Evolutionary conservation across 2,329 filamentous ascomycete species (phyloP), one percentile per base, ranked within the genome.

Genomic region (Xylariales sp.): DNA sequence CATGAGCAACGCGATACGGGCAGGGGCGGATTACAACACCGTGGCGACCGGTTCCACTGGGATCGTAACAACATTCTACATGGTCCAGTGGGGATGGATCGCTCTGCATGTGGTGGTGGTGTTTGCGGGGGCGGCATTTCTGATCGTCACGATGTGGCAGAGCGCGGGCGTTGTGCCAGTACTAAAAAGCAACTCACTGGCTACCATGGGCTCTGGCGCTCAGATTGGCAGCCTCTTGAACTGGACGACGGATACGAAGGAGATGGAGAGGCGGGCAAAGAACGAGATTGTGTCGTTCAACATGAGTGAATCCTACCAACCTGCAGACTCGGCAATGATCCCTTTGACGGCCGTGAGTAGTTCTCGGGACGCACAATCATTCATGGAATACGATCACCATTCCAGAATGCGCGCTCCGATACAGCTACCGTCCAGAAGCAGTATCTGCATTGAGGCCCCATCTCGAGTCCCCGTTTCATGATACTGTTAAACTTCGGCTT

Each of bases 1-100:
- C 20, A 39, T 33, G 30, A 29, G 21, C 3, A 40, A 34, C 24
- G 30, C 6, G 7, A 14, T 40, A 2, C 30, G 37, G 5, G 32
- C 23, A 7, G 21, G 32, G 19, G 32, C 32, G 16, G 32, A 34
- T 16, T n/a, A n/a, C 7, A 21, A 4, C 21, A 6, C 5, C 5
- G 10, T 25, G 13, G 18, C n/a, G 21, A 27, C 32, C 2, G 18
- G 21, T 19, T 12, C 20, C 13, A 11, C 13, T 3, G 32, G 32
- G 16, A 21, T 23, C 25, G n/a, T 25, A 6, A 15, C 17, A 14
- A 24, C 32, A 5, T 25, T 14, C 19, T 34, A 25, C 5, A n/a
- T 12, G n/a, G 21, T 25, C 5, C 19, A 34, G 10, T 34, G 32
- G 32, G 21, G 7, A 7, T 34, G 32, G 19, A 34, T 34, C 6